phyloP scores from a whole-genome alignment of 495 filamentous ascomycete species.

The Bathelium albidoporum region DNA sequence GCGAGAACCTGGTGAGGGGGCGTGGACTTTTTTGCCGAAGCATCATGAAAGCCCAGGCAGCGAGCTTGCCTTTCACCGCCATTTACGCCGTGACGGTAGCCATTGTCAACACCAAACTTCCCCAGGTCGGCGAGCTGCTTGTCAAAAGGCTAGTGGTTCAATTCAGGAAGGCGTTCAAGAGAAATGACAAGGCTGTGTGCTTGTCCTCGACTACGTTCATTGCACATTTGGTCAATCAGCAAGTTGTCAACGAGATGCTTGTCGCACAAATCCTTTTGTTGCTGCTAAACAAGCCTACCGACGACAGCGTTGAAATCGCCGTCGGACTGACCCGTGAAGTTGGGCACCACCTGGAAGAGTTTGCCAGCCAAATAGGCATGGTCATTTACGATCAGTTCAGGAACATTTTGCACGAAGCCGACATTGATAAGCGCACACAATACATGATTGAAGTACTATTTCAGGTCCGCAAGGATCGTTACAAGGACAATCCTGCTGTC shows the following conservation, averaged over 20 bases:
- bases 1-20: conserved; percentile 85
- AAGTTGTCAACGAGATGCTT: conserved; percentile 87
- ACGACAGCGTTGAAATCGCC: conserved; percentile 96
- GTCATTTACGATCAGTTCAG: conserved; percentile 93
- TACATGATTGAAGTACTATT: conserved; percentile 99
- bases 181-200: conserved; percentile 94
- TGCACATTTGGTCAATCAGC: conserved; percentile 87
- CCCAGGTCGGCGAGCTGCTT: conserved; percentile 84
- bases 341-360: conserved; percentile 87
- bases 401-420: conserved; percentile 86
- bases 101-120: conserved; percentile 95
- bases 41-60: conserved; percentile 95
- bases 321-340: conserved; percentile 85
- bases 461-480: conserved; percentile 90
- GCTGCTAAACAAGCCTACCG: conserved; percentile 84
- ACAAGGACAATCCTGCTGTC: conserved; percentile 85
- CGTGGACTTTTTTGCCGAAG: conserved; percentile 86
- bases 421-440: conserved; percentile 91
- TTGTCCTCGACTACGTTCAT: conserved; percentile 85
- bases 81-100: conserved; percentile 92
- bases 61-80: conserved; percentile 90
- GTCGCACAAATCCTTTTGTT: conserved; percentile 84
- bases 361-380: conserved; percentile 73
- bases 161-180: conserved; percentile 89
- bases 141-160: conserved; percentile 78